phyloP scores from a whole-genome alignment of 1,284 basidiomycete genomes.

The Ceratobasidium sp. region DNA sequence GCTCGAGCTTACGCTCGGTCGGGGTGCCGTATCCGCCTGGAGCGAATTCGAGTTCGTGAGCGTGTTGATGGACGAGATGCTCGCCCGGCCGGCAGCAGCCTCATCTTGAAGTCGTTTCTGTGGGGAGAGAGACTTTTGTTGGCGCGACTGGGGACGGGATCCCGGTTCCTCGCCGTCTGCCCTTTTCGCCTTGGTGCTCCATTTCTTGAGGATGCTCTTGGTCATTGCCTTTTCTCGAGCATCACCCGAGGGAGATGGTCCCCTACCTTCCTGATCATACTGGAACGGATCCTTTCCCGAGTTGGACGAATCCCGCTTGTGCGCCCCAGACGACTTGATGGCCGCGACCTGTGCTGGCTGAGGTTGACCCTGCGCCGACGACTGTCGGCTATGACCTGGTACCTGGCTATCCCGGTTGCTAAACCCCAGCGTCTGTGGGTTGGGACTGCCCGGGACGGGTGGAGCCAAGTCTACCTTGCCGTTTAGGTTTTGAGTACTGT shows the following conservation, averaged over 20 bases:
- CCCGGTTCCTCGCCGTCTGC: neutral
- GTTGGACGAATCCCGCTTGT: conserved; percentile 36
- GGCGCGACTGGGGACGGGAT: conserved; percentile 3
- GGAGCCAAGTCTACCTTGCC: conserved; percentile 1
- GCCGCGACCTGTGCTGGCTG: conserved; percentile 21
- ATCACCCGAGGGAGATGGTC: neutral
- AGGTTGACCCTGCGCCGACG: neutral
- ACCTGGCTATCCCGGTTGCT: conserved; percentile 18
- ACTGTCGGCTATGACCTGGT: conserved; percentile 4
- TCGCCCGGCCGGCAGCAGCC: neutral
- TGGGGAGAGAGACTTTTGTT: conserved; percentile 6
- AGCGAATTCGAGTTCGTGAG: conserved; percentile 8
- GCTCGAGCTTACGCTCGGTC: conserved; percentile 34
- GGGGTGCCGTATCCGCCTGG: conserved; percentile 22
- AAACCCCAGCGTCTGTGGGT: neutral
- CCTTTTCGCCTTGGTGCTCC: conserved; percentile 13
- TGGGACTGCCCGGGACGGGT: neutral
- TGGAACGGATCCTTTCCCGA: conserved; percentile 44
- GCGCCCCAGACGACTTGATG: conserved; percentile 4
- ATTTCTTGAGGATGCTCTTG: conserved; percentile 25
- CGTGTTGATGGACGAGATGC: conserved; percentile 26
- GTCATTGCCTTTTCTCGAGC: conserved; percentile 13
- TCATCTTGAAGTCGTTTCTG: neutral
- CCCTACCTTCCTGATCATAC: conserved; percentile 39
- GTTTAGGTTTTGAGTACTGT: conserved; percentile 31